Evolutionary conservation across 129 eudicot species (phyloP), one percentile per base, ranked within the genome.

Genomic region (Centella asiatica): DNA sequence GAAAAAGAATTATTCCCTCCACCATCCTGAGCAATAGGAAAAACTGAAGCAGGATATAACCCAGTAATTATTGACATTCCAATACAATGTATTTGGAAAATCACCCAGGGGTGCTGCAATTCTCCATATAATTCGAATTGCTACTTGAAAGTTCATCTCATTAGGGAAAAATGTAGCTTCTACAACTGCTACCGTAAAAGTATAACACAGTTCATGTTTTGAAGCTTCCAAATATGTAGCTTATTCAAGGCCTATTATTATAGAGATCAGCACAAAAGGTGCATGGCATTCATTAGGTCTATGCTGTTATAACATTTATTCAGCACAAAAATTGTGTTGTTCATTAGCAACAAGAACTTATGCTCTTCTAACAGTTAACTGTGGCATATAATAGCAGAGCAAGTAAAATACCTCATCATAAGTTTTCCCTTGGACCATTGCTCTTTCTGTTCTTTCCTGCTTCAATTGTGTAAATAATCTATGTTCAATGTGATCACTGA

Each of bases 401-500:
- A 52, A 49, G 4, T 46, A 32, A 55, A 72, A 60, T 68, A 86
- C 98, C 98, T 90, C 95, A 53, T 90, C 94, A 49, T 67, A 79
- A 72, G 81, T 75, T 77, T 87, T 90, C 52, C 95, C 94, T 26
- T 73, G 86, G 51, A 34, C 28, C 73, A 77, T 76, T 55, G 98
- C 98, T 64, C 98, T 82, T 26, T 87, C 94, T 61, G 20, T 72
- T 72, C 94, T 79, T 52, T 90, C 98, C 42, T 84, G 85, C 69
- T 77, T 86, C 76, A 90, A 57, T 48, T 68, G 73, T 69, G 64
- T 74, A 45, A 77, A 76, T 63, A 90, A 72, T n/a, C 95, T 80
- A 15, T 66, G 74, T 76, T 90, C 98, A 57, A 87, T 84, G 74
- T 87, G 95, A 73, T 87, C 95, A 59, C 98, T 90, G 44, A 90